Conservation (phyloP, 495 filamentous ascomycete species). For the Elaphomyces granulatus region DNA sequence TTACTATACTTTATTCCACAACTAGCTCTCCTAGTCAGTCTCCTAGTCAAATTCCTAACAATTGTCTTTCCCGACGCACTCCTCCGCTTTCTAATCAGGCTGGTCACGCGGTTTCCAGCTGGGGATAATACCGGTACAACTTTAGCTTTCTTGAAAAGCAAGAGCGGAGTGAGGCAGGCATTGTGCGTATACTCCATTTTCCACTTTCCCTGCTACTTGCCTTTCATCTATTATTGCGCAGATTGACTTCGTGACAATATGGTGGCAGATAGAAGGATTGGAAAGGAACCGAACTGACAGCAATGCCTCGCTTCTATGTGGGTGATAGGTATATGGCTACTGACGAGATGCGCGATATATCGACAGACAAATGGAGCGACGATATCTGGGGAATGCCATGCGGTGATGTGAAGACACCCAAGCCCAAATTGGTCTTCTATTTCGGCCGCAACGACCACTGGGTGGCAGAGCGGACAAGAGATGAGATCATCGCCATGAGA, state of each 20-base stretch:
- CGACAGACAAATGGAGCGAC: constrained; percentile 60
- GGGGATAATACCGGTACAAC: constrained; percentile 45
- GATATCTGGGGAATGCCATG: constrained; percentile 61
- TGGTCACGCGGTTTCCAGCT: constrained; percentile 38
- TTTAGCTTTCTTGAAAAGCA: constrained; percentile 44
- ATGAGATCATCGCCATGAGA: constrained; percentile 51
- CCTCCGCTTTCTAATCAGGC: constrained; percentile 29
- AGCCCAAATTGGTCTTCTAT: constrained; percentile 57
- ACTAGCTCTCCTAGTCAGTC: constrained; percentile 38
- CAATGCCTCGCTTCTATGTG: neutral
- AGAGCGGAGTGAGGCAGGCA: constrained; percentile 49
- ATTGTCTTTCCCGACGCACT: constrained; percentile 26
- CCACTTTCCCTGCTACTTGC: neutral
- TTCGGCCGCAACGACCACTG: constrained; percentile 69
- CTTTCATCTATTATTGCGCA: neutral
- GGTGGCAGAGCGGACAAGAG: constrained; percentile 63
- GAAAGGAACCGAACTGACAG: neutral
- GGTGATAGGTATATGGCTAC: constrained; percentile 41
- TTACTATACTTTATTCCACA: constrained; percentile 38
- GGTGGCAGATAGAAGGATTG: neutral
- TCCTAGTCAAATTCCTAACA: constrained; percentile 35
- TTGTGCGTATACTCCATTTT: constrained; percentile 55
- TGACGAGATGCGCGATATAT: constrained; percentile 68
- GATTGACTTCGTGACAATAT: too few relatives aligned
- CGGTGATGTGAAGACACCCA: constrained; percentile 25